A percentile compares a stretch with the other conserved stretches of the same genome.
phyloP scores from a whole-genome alignment of 495 filamentous ascomycete genomes.

The Lasiosphaeria miniovina region DNA sequence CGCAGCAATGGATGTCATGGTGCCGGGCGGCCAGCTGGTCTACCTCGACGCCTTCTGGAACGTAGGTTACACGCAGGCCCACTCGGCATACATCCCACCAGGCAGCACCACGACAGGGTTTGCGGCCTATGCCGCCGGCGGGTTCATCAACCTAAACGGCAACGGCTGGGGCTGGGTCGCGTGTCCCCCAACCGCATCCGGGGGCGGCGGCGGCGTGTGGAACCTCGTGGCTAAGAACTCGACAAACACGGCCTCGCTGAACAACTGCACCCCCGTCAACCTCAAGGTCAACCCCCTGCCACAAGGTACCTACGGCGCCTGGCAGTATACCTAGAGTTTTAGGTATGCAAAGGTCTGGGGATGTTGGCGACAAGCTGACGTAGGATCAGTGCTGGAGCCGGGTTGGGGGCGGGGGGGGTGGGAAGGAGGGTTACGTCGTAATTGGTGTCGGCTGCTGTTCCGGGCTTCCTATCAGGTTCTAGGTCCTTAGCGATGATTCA shows the following conservation, averaged over 20 bases:
- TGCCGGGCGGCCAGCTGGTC: conserved; percentile 64
- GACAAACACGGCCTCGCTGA: conserved; percentile 25
- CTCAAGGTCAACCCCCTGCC: conserved; percentile 27
- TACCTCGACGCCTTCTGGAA: conserved; percentile 57
- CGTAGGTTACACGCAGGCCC: conserved; percentile 58
- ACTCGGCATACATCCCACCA: conserved; percentile 54
- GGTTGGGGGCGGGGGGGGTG: no score
- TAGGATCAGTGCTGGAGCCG: no score
- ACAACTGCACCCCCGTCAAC: conserved; percentile 27
- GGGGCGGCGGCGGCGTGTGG: conserved; percentile 26
- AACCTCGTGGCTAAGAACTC: conserved; percentile 31
- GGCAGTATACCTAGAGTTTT: conserved; percentile 31
- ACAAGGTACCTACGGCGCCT: conserved; percentile 20
- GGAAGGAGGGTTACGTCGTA: no score
- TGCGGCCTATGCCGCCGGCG: conserved; percentile 31
- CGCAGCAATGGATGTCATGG: conserved; percentile 40
- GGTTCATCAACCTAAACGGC: conserved; percentile 35
- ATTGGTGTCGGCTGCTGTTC: no score
- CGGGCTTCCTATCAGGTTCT: no score
- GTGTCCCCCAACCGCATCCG: conserved; percentile 28
- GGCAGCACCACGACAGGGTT: conserved; percentile 49
- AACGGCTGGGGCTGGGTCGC: conserved; percentile 37
- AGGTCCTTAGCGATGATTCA: no score
- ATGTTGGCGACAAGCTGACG: no score
- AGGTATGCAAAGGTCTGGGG: no score